Evolutionary conservation across 495 filamentous ascomycete genomes (phyloP), one percentile per base, ranked within the genome.

Genomic region (Daldinia bambusicola): DNA sequence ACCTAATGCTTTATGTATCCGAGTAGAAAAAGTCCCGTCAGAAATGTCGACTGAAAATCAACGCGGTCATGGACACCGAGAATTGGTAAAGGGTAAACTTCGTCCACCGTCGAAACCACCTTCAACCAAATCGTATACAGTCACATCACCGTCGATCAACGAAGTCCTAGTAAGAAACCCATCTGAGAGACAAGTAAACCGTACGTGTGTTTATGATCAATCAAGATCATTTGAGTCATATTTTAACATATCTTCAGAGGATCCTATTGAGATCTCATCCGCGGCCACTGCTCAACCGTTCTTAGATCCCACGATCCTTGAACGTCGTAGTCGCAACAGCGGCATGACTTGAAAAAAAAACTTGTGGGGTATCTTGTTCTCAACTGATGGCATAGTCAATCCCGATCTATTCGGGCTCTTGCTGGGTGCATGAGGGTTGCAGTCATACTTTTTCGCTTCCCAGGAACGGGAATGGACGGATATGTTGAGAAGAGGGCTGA

Each of bases 271-370:
- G 48, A 77, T 80, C 60, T 77, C 74, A n/a, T 80, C 79, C 45
- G 76, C 64, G 16, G 74, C 74, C 12, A 71, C 77, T 37, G 75
- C 78, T 34, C 78, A 82, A 55, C 80, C 81, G 12, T 82, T 83
- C 57, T 72, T 83, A 51, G 76, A 83, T 64, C 80, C 80, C 7
- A 73, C 77, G 0, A 73, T 77, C 60, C 55, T 83, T 41, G 70
- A 78, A 66, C 71, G 63, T 53, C 68, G 50, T 58, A 67, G 62
- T 32, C 62, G 63, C 65, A 62, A 30, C 31, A 56, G 36, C 61
- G 64, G 43, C 45, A 45, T 55, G 55, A 38, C 59, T 16, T 72
- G 34, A 67, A 40, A 67, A 43, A 32, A 53, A 30, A 52, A 16
- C 52, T 13, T 58, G 53, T 45, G 62, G 45, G 22, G 45, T n/a